Evolutionary conservation across 352 stramenopile genomes (phyloP), one percentile per base, ranked within the genome.

Genomic region (Phytophthora rubi): DNA sequence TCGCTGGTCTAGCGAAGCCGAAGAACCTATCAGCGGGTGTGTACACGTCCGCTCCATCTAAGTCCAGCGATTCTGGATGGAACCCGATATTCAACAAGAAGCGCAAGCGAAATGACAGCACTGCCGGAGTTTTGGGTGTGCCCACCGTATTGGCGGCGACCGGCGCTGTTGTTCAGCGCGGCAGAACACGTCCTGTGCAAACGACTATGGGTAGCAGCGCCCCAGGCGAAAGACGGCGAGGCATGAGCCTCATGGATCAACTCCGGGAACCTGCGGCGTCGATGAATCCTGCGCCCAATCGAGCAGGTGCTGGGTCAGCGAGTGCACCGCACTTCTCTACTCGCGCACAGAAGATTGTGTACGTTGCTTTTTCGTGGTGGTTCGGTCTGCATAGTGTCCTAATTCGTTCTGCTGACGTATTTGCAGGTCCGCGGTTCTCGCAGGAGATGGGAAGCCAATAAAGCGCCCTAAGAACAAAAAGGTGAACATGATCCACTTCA

Each of bases 401-500:
- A 48, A 48, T 48, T 48, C 0, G 4, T 62, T 32, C 62, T 70
- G 32, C 48, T 67, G 28, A 6, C 26, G n/a, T 15, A 0, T 57
- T 21, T 68, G 39, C 44, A 87, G 75, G 28, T 83, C 77, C n/a
- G 76, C 73, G 21, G 54, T 83, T 53, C 55, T 75, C 44, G 37
- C 67, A 21, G 71, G 53, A 52, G 55, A 76, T 53, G 62, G 62
- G 37, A 75, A 77, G 54, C 54, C 62, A n/a, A 21, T 73, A 8
- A 70, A 63, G 32, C 62, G 64, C 37, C 10, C 65, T 3, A 90
- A 89, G 39, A 59, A 42, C 0, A 92, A 91, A 66, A 91, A 84
- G 53, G 78, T 94, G 57, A 79, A 94, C 67, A 92, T 94, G 86
- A 92, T 94, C 7, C 86, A 88, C 48, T 94, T 94, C 57, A 92